Evolutionary conservation across 2,329 filamentous ascomycete species (phyloP).

Genomic region (Fusarium mexicanum): DNA sequence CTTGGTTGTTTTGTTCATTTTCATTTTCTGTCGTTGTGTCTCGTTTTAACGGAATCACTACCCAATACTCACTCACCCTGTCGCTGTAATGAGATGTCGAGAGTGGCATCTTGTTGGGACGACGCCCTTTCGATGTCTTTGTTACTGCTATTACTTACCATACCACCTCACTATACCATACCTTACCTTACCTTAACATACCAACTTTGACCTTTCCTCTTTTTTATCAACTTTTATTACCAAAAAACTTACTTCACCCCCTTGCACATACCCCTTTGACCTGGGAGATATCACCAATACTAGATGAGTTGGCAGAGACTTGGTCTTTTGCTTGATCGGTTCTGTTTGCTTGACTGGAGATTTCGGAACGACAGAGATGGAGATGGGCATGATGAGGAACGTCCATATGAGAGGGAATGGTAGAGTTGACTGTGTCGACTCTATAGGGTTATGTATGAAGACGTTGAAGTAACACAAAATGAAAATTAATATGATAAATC

Average conservation of each 20-base stretch:
- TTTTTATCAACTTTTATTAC: conserved; percentile 22
- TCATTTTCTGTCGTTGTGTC: conserved; percentile 28
- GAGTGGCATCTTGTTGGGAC: conserved; percentile 7
- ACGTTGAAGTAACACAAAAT: conserved; percentile 19
- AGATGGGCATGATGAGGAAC: not conserved
- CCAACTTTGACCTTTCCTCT: not conserved
- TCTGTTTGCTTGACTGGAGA: conserved; percentile 20
- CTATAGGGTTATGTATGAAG: conserved; percentile 19
- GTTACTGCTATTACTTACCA: conserved; percentile 16
- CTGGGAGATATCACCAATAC: conserved; percentile 2
- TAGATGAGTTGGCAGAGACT: conserved; percentile 22
- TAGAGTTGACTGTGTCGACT: conserved; percentile 35
- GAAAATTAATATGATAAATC: conserved; percentile 3
- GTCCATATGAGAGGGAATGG: conserved; percentile 5
- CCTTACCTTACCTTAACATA: not conserved
- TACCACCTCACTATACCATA: conserved; percentile 31
- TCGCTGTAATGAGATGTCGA: conserved; percentile 22
- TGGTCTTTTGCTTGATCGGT: conserved; percentile 17
- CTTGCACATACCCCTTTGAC: conserved; percentile 38
- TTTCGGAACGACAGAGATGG: conserved; percentile 17
- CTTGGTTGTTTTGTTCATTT: conserved; percentile 31
- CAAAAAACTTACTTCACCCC: not conserved
- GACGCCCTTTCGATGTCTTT: conserved; percentile 1
- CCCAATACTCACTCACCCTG: conserved; percentile 18
- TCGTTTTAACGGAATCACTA: conserved; percentile 33